Conservation (phyloP, 2,329 filamentous ascomycete species). For the Botrytis cinerea region DNA sequence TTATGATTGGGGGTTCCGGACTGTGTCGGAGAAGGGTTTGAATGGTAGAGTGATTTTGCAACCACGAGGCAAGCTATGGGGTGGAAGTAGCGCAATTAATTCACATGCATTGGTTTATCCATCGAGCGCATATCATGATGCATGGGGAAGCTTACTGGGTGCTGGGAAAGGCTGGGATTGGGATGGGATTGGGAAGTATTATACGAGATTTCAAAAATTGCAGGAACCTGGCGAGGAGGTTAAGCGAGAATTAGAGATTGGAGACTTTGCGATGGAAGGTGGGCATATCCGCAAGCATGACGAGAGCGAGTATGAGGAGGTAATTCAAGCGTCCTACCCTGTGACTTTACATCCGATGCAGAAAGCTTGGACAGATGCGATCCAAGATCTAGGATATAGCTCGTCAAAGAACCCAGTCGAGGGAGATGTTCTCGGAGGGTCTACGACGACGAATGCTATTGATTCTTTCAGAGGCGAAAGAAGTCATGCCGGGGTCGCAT, state of each 20-base stretch:
- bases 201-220: not conserved
- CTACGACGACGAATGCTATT: not conserved
- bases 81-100: not conserved
- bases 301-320: not conserved
- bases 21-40: not conserved
- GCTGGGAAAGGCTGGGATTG: not conserved
- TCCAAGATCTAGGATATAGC: not conserved
- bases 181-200: not conserved
- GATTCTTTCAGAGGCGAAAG: not conserved
- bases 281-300: not conserved
- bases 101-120: not conserved
- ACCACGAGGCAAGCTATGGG: not conserved
- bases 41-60: slow-evolving; percentile 1
- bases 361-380: not conserved
- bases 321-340: not conserved
- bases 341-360: not conserved
- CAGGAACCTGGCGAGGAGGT: not conserved
- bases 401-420: not conserved
- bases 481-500: not conserved
- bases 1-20: not conserved
- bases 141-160: not conserved
- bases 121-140: not conserved
- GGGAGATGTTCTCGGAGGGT: not conserved
- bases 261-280: not conserved
- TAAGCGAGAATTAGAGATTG: not conserved